Conservation (phyloP, 2,329 filamentous ascomycete species). For the Aspergillus ibericus region DNA sequence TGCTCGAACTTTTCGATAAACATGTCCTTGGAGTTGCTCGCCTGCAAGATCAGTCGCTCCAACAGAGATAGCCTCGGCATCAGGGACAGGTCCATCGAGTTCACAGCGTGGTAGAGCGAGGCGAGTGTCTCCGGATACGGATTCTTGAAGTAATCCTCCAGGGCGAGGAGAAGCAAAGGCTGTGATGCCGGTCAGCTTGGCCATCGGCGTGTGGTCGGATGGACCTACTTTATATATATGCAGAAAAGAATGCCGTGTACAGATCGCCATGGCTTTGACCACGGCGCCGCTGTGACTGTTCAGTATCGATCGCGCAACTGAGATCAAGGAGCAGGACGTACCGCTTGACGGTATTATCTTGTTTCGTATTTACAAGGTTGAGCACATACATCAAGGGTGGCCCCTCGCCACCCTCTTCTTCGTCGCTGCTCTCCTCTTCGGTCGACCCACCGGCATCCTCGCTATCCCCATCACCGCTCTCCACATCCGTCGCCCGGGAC, state of each 20-base stretch:
- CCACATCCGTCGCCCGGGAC: conserved; percentile 46
- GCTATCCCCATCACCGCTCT: conserved; percentile 47
- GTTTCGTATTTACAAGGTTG: conserved; percentile 97
- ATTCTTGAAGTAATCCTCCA: conserved; percentile 96
- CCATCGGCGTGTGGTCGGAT: background rate
- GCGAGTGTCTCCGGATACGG: conserved; percentile 85
- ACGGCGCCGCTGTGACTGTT: conserved; percentile 69
- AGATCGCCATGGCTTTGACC: conserved; percentile 98
- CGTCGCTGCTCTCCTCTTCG: conserved; percentile 51
- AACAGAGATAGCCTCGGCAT: conserved; percentile 83
- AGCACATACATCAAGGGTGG: conserved; percentile 95
- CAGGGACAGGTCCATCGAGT: conserved; percentile 92
- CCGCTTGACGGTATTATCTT: conserved; percentile 84
- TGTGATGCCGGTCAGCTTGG: conserved; percentile 38
- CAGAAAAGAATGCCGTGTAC: conserved; percentile 92
- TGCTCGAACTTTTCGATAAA: conserved; percentile 97
- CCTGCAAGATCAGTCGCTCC: conserved; percentile 82
- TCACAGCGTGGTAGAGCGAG: conserved; percentile 86
- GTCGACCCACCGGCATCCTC: conserved; percentile 51
- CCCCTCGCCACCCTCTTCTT: conserved; percentile 72
- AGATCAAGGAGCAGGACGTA: conserved; percentile 30
- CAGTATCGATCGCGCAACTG: background rate
- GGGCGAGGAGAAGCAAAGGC: conserved; percentile 83
- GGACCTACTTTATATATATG: conserved; percentile 89
- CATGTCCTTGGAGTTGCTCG: conserved; percentile 90